A percentile compares a stretch with the other conserved stretches of the same genome.
Conservation (phyloP, 1,284 basidiomycete genomes). For the Cystobasidium sp. region DNA sequence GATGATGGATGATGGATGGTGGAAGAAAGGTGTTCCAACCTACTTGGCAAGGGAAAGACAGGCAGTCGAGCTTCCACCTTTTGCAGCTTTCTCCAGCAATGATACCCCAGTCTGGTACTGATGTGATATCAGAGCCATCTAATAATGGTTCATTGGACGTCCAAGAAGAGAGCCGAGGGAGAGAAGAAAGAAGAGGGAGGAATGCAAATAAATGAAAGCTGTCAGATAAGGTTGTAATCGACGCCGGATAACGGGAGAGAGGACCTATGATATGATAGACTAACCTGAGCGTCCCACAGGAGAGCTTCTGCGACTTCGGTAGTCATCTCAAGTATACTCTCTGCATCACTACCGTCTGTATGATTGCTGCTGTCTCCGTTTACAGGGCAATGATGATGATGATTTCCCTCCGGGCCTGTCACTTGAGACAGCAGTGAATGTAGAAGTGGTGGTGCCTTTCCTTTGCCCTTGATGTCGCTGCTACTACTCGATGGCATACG, state of each 20-base stretch:
- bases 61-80: constrained; percentile 42
- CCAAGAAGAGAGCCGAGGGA: no score
- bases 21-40: background rate
- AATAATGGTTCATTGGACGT: background rate
- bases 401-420: background rate
- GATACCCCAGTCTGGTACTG: constrained; percentile 34
- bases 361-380: background rate
- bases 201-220: background rate
- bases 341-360: no score
- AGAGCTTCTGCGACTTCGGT: constrained; percentile 45
- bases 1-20: background rate
- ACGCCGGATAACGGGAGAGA: background rate
- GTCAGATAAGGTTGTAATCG: background rate
- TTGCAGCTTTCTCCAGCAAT: constrained; percentile 45
- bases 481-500: no score
- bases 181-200: background rate
- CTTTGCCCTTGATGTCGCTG: background rate
- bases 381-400: background rate
- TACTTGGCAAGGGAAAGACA: constrained; percentile 50
- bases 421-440: background rate
- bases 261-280: constrained; percentile 28
- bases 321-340: background rate
- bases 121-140: constrained; percentile 50
- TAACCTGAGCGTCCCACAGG: constrained; percentile 50
- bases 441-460: background rate